Base-by-base conservation (phyloP, 2,329 filamentous ascomycete species). In the Fusarium metavorans region DNA sequence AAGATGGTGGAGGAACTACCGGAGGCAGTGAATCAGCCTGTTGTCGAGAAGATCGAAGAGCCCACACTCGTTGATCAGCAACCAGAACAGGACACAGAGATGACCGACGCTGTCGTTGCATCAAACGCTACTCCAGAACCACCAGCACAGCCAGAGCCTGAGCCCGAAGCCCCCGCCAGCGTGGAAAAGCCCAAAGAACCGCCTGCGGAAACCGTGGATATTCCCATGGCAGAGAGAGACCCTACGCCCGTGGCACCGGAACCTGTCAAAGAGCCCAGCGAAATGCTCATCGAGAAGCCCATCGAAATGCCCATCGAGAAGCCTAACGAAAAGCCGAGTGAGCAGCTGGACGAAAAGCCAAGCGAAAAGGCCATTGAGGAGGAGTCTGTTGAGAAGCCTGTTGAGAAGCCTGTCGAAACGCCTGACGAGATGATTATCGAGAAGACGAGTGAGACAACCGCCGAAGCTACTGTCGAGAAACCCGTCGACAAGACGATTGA, bases 1-100 rank as follows among this genome's bases (percentile, higher is more conserved):
- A 82, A 84, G 20, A 83, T 88, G 80, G 76, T 89, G 9, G 85
- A 85, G 3, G 78, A 80, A 5, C 69, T 87, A 6, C 85, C 86
- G 0, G 81, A 84, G 5, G 71, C 71, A 20, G 56, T 67, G 25
- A 66, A 65, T 35, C 75, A 67, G 39, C 43, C 59, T 11, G 20
- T 20, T 39, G n/a, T 27, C 35, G 52, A 72, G 48, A 61, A 68
- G 27, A 8, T 30, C 27, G 27, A 70, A 27, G 64, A 67, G 32
- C 35, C 61, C 8, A 14, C 43, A 11, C 35, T 63, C 4, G 41
- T 43, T 11, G 64, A 65, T n/a, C 52, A 71, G 48, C 60, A 58
- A 41, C 35, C 61, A 7, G 64, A 66, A 6, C 58, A 68, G 11
- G 71, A 77, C 27, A 39, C 67, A 14, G 71, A 78, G 50, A 77